These are phyloP conservation scores for Thinopyrum elongatum DNA, from an alignment of 176 grass and related monocot species.

Conservation along the genomic window DNA sequence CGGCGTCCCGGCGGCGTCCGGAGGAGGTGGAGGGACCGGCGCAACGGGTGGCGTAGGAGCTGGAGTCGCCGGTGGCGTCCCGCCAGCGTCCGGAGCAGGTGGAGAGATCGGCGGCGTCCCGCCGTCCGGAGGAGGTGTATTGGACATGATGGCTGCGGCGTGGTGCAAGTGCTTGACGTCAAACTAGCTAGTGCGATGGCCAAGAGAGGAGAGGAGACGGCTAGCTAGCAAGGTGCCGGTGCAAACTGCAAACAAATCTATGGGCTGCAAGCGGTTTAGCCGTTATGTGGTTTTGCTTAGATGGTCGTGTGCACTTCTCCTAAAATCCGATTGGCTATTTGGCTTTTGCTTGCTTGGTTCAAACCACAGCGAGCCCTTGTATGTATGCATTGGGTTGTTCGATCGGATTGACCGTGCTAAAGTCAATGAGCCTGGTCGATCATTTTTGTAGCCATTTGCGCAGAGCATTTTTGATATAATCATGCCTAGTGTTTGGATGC, in stretches of 20 bases:
- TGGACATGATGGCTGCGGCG: not conserved
- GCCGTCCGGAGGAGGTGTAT: too few species aligned
- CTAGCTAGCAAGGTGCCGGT: not conserved
- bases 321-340: too few species aligned
- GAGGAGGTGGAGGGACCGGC: not conserved
- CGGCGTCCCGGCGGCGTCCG: not conserved
- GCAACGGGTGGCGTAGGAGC: not conserved
- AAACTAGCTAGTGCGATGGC: not conserved
- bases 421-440: not conserved
- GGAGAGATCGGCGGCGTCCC: too few species aligned
- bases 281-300: not conserved
- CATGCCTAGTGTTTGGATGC: too few species aligned
- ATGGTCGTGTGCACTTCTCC: not conserved
- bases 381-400: too few species aligned
- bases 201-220: not conserved
- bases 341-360: too few species aligned
- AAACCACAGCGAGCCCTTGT: too few species aligned
- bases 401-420: not conserved
- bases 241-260: too few species aligned
- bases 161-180: not conserved
- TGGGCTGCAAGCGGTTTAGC: not conserved
- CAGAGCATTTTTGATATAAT: too few species aligned
- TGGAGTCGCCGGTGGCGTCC: not conserved
- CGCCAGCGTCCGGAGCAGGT: not conserved
- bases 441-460: too few species aligned